A percentile compares a stretch with the other conserved stretches of the same genome.
phyloP scores from a whole-genome alignment of 768 basidiomycete species.

The Tulasnella sp. region DNA sequence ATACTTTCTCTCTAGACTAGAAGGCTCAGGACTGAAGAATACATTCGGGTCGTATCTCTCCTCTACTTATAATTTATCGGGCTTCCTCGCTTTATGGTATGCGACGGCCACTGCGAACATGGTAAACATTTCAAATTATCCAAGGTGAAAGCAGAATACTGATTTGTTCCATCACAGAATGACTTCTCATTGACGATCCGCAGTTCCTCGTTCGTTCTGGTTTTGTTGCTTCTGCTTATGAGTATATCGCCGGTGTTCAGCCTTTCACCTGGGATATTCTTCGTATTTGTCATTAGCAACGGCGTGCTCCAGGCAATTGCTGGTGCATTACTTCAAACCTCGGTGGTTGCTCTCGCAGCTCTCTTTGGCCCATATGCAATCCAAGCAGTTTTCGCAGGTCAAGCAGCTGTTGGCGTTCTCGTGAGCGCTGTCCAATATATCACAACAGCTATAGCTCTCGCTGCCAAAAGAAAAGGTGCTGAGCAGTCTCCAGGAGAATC shows the following conservation, averaged over 20 bases:
- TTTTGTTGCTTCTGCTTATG: conserved; percentile 45
- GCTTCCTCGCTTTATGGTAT: conserved; percentile 59
- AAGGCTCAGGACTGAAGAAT: conserved; percentile 40
- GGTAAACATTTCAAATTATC: conserved; percentile 31
- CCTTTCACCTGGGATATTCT: conserved; percentile 43
- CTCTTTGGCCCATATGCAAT: conserved; percentile 62
- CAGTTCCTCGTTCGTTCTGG: conserved; percentile 41
- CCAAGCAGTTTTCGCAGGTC: conserved; percentile 31
- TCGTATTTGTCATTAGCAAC: conserved; percentile 49
- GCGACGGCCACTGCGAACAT: conserved; percentile 56
- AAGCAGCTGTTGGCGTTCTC: conserved; percentile 26
- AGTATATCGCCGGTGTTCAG: conserved; percentile 52
- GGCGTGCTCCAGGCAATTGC: conserved; percentile 45
- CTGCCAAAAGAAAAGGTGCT: too few species aligned
- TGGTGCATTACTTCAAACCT: conserved; percentile 64
- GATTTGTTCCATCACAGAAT: conserved; percentile 30
- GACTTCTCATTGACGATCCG: conserved; percentile 37
- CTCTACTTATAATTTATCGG: conserved; percentile 44
- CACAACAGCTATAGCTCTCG: conserved; percentile 18
- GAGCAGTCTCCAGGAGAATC: too few species aligned
- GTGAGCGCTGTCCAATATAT: conserved; percentile 25
- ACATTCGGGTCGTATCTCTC: conserved; percentile 58
- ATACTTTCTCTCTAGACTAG: conserved; percentile 61
- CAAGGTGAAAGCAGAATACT: not conserved
- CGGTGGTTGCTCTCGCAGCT: conserved; percentile 68